phyloP scores from a whole-genome alignment of 441 rosid genomes.

The Gossypium aridum region DNA sequence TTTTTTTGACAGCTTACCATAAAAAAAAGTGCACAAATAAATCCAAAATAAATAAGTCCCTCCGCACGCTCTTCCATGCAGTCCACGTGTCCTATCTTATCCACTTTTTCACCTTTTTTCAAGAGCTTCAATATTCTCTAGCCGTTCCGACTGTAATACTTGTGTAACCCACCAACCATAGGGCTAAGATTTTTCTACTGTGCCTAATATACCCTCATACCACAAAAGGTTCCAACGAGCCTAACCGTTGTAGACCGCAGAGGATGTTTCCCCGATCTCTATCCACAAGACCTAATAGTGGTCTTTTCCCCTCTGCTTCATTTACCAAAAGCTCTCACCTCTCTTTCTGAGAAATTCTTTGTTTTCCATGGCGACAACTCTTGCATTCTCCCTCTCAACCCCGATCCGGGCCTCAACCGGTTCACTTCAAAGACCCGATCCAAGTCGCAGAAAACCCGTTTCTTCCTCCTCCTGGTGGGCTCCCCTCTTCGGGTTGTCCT shows the following conservation, averaged over 20 bases:
- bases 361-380: constrained; percentile 33
- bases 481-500: constrained; percentile 55
- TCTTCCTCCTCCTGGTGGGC: constrained; percentile 47
- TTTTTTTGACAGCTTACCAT: neutral
- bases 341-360: neutral
- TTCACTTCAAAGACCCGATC: constrained; percentile 21
- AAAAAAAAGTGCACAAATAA: neutral
- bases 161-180: neutral
- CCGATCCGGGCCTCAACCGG: constrained; percentile 31
- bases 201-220: neutral
- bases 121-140: neutral
- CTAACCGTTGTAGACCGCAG: neutral
- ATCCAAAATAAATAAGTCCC: neutral
- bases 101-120: neutral
- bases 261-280: neutral
- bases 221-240: neutral
- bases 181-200: neutral
- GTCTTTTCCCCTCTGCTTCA: neutral
- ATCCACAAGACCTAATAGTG: neutral
- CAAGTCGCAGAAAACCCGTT: constrained; percentile 12
- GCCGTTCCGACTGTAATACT: neutral
- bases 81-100: constrained; percentile 1
- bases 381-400: constrained; percentile 11
- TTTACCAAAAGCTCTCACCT: too few relatives aligned
- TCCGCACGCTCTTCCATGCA: neutral